A percentile compares a stretch with the other conserved stretches of the same genome.
Conservation (phyloP, 345 rosid species). For the Cardiospermum halicacabum region DNA sequence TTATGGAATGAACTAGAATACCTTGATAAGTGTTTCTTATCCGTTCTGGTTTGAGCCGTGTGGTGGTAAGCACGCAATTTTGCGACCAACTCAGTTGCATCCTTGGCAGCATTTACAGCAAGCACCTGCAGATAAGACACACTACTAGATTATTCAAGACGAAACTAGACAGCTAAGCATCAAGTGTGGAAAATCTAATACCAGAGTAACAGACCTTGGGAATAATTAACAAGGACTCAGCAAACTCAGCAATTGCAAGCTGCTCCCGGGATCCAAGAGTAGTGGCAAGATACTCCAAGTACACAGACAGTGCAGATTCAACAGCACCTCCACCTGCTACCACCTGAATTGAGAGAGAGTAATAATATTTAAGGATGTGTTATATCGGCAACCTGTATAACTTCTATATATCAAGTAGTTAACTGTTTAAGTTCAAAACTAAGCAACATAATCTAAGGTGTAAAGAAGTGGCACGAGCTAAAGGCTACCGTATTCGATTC, state of each 20-base stretch:
- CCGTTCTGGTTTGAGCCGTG: constrained; percentile 92
- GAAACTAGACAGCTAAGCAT: neutral
- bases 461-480: neutral
- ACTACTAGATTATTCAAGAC: neutral
- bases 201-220: constrained; percentile 57
- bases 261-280: constrained; percentile 94
- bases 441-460: neutral
- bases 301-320: constrained; percentile 85
- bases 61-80: constrained; percentile 93
- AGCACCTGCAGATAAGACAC: constrained; percentile 51
- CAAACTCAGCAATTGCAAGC: constrained; percentile 93
- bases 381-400: neutral
- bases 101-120: constrained; percentile 96
- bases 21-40: constrained; percentile 89
- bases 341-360: constrained; percentile 46
- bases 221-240: constrained; percentile 76
- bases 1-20: constrained; percentile 18
- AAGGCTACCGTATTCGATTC: constrained; percentile 78
- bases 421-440: neutral
- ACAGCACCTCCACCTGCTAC: constrained; percentile 99
- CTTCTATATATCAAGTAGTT: neutral
- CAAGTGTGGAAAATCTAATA: neutral
- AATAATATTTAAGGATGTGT: neutral
- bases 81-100: constrained; percentile 92
- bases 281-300: constrained; percentile 88